Percentiles rank a stretch among this genome's conserved stretches.
Evolutionary conservation across 2,329 filamentous ascomycete genomes (phyloP).

Genomic region (Xylaria sp.): DNA sequence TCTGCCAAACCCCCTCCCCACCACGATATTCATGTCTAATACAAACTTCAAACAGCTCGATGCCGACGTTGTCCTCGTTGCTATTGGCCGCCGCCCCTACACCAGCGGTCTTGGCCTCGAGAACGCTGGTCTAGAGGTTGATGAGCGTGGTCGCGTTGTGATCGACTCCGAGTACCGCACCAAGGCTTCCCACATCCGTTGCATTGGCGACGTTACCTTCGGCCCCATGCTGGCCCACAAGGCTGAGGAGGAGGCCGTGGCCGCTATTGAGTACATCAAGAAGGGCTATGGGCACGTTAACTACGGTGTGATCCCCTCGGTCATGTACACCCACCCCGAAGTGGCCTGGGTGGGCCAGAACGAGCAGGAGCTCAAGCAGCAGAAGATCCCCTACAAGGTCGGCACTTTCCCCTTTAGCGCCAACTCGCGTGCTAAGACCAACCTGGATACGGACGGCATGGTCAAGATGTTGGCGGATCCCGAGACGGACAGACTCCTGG

Average conservation of each 20-base stretch:
- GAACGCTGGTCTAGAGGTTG: conserved; percentile 90
- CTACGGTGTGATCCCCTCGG: conserved; percentile 95
- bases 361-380: conserved; percentile 92
- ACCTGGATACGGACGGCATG: conserved; percentile 92
- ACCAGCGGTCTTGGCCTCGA: conserved; percentile 91
- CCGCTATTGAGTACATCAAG: conserved; percentile 95
- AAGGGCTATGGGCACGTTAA: conserved; percentile 99
- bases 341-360: conserved; percentile 99
- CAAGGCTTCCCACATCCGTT: conserved; percentile 95
- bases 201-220: conserved; percentile 95
- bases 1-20: neutral
- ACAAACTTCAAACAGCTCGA: conserved; percentile 72
- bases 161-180: conserved; percentile 99
- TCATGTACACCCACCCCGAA: conserved; percentile 99
- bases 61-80: conserved; percentile 93
- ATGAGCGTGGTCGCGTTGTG: conserved; percentile 92
- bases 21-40: conserved; percentile 8
- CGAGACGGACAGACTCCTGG: conserved; percentile 94
- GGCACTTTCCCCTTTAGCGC: conserved; percentile 97
- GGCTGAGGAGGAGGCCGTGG: conserved; percentile 97
- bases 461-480: conserved; percentile 98
- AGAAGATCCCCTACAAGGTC: conserved; percentile 89
- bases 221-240: conserved; percentile 99
- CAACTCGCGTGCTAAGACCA: conserved; percentile 99
- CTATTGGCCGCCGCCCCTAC: conserved; percentile 96